Evolutionary conservation across 2,329 filamentous ascomycete species (phyloP).

Genomic region (Cytospora chrysosperma): DNA sequence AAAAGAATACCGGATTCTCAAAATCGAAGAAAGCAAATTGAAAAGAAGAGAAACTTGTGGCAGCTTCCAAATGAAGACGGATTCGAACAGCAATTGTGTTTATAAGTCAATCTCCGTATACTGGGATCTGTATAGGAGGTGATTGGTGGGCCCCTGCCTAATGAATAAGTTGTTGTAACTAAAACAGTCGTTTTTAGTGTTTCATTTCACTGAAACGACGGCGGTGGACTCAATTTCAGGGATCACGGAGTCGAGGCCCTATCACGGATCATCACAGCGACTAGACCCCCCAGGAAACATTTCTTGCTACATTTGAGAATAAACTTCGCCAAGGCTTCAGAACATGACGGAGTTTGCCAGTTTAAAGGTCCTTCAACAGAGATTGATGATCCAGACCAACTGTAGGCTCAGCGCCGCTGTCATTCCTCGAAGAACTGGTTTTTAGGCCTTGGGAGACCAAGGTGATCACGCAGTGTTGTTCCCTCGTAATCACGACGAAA

Average conservation of each 20-base stretch:
- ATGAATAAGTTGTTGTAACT: slow-evolving; percentile 3
- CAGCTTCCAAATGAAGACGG: neutral
- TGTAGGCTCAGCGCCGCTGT: neutral
- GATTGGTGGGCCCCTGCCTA: slow-evolving; percentile 14
- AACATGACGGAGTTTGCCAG: neutral
- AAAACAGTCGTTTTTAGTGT: slow-evolving; percentile 6
- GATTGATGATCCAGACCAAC: neutral
- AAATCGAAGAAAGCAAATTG: neutral
- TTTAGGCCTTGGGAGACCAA: slow-evolving; percentile 49
- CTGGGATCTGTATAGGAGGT: neutral
- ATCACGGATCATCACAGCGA: neutral
- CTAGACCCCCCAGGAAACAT: neutral
- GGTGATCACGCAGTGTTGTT: slow-evolving; percentile 52
- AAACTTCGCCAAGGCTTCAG: neutral
- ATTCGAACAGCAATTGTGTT: neutral
- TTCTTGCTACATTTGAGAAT: neutral
- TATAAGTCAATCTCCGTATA: neutral
- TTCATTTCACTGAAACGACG: slow-evolving; percentile 23
- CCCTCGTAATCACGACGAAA: slow-evolving; percentile 54
- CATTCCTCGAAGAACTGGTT: slow-evolving; percentile 37
- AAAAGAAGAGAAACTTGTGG: neutral
- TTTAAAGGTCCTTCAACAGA: neutral
- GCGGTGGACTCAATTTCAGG: slow-evolving; percentile 4
- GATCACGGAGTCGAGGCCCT: neutral
- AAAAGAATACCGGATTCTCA: neutral